Base-by-base conservation (phyloP, 208 protist genomes). In the Paratrypanosoma confusum region DNA sequence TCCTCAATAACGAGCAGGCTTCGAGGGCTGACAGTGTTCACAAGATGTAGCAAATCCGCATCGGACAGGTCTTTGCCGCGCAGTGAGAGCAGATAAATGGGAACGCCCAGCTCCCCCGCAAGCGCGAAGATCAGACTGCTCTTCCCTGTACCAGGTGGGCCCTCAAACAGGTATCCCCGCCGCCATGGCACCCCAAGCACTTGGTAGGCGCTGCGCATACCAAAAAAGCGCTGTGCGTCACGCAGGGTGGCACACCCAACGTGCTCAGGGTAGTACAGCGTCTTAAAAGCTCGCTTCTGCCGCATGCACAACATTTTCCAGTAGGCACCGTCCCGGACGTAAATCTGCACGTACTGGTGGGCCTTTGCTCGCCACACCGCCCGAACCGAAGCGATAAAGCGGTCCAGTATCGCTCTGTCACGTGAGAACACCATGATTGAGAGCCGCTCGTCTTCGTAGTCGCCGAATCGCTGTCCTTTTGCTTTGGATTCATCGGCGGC, bases 1-100 rank as follows among this genome's bases (percentile, higher is more conserved):
- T 98, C 95, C 41, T 98, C 95, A 27, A 98, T 71, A 1, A 98
- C 65, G 18, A 98, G 51, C 8, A 97, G 66, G 13, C 81, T 83
- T 24, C 71, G 68, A 10, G 50, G 70, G 2, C 87, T 88, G 5
- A 91, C 61, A 4, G 47, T 63, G 50, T 82, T 85, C 21, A 97
- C 65, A 29, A 84, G 67, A 8, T 59, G 64, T 18, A 90, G 51
- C 17, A 97, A 78, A 3, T 68, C 51, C 11, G 80, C 76, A 64
- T 97, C 92, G 49, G 83, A 68, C 18, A 97, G 49, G 35, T 75
- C 59, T 25, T 50, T 47, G 21, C 65, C 70, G 5, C 74, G 75
- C 16, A 96, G 62, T 23, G 89, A 94, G 13, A 98, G 76, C 7
- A 98, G 57, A 61, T 86, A 84, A 20, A 98, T 73, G 28, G 85